phyloP scores from a whole-genome alignment of 371 early-diverging fungal genomes.

The Mucor ambiguus region DNA sequence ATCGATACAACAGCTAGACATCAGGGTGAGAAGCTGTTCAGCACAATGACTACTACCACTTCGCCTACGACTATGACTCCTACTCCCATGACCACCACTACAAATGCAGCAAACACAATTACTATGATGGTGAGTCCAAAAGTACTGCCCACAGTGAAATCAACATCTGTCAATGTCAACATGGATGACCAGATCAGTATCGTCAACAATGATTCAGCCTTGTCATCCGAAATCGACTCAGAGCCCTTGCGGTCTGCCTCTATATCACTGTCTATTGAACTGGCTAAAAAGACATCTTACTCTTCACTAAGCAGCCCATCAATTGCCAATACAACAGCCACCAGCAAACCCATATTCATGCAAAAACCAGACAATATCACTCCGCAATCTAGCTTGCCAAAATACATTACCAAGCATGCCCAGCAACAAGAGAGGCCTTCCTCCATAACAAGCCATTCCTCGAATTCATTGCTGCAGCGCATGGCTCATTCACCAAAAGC shows the following conservation, averaged over 20 bases:
- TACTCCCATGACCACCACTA: background rate
- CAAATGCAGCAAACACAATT: background rate
- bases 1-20: background rate
- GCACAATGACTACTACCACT: background rate
- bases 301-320: background rate
- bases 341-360: background rate
- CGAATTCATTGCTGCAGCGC: slow-evolving; percentile 8
- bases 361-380: slow-evolving; percentile 12
- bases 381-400: slow-evolving; percentile 10
- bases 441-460: slow-evolving; percentile 8
- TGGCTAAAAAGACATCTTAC: slow-evolving; percentile 17
- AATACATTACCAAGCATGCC: background rate
- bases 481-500: slow-evolving; percentile 26
- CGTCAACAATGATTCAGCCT: background rate
- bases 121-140: slow-evolving; percentile 12
- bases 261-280: slow-evolving; percentile 17
- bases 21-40: background rate
- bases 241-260: slow-evolving; percentile 21
- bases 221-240: background rate
- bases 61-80: background rate
- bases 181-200: slow-evolving; percentile 13
- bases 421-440: slow-evolving; percentile 7
- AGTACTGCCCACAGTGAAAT: slow-evolving; percentile 22
- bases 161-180: slow-evolving; percentile 28
- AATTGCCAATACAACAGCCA: background rate